Conservation (phyloP, 768 basidiomycete genomes). For the Paxillus ammoniavirescens region DNA sequence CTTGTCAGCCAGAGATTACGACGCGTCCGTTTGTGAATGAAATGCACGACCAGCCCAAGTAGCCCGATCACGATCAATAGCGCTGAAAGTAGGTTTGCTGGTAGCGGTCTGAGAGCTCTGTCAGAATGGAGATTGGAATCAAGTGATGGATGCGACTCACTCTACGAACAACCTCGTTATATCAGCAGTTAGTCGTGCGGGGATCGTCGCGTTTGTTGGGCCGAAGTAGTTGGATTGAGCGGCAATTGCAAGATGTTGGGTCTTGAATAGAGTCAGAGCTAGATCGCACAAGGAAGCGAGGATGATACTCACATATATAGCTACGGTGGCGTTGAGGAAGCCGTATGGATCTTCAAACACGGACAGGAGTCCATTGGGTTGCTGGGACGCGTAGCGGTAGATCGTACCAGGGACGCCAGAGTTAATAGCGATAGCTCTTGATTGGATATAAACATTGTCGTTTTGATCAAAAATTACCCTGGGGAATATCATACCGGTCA, state of each 20-base stretch:
- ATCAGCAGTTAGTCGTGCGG: constrained; percentile 40
- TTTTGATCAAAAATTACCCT: constrained; percentile 43
- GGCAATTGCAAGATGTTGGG: constrained; percentile 53
- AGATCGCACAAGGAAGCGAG: not conserved
- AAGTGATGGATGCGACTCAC: constrained; percentile 37
- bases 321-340: constrained; percentile 50
- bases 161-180: constrained; percentile 55
- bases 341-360: constrained; percentile 49
- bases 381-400: constrained; percentile 48
- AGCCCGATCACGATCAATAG: constrained; percentile 49
- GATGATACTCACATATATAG: constrained; percentile 30
- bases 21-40: constrained; percentile 46
- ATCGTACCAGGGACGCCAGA: constrained; percentile 63
- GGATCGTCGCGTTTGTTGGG: constrained; percentile 33
- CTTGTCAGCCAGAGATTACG: constrained; percentile 49
- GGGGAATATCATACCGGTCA: not conserved
- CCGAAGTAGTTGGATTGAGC: constrained; percentile 64
- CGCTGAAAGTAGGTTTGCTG: constrained; percentile 48
- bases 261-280: constrained; percentile 34
- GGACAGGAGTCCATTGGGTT: constrained; percentile 38
- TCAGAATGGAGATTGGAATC: not conserved
- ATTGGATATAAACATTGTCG: constrained; percentile 45
- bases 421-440: constrained; percentile 47
- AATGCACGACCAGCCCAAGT: constrained; percentile 46
- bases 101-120: constrained; percentile 42